Conservation (phyloP, 257 asterid species). For the Craterostigma plantagineum region DNA sequence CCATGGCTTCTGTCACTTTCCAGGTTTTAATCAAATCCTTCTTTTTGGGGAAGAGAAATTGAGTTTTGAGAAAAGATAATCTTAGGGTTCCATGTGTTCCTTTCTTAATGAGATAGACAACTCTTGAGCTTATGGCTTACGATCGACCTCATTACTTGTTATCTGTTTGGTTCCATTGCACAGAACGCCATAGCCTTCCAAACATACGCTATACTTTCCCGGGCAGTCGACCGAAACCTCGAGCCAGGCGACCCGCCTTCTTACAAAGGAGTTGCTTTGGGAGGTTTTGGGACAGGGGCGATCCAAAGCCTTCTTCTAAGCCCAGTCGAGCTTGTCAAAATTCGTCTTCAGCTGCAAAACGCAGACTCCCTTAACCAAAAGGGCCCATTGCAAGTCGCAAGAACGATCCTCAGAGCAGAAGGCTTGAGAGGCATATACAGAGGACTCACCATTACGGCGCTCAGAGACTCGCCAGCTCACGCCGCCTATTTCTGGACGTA, state of each 20-base stretch:
- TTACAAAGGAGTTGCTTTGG: constrained; percentile 51
- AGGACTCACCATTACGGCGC: constrained; percentile 46
- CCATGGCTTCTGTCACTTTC: constrained; percentile 68
- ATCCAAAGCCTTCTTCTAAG: constrained; percentile 66
- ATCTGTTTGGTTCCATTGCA: constrained; percentile 9
- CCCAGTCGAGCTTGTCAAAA: constrained; percentile 85
- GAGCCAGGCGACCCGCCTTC: constrained; percentile 38
- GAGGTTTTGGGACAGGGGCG: constrained; percentile 85
- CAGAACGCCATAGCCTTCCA: constrained; percentile 95
- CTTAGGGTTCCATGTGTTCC: no score
- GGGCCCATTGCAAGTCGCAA: constrained; percentile 41
- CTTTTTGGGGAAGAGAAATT: neutral
- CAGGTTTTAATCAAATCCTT: no score
- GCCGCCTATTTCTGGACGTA: constrained; percentile 58
- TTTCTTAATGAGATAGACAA: no score
- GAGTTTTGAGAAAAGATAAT: neutral
- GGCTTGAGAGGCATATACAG: constrained; percentile 39
- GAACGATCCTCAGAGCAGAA: constrained; percentile 20
- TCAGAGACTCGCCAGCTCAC: constrained; percentile 63
- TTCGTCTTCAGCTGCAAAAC: constrained; percentile 58
- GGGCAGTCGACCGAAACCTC: constrained; percentile 22
- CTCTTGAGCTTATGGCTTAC: no score
- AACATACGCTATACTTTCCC: constrained; percentile 48
- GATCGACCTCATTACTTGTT: no score
- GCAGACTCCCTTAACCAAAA: constrained; percentile 9